phyloP scores from a whole-genome alignment of 805 yeast genomes.

The Torulaspora gathmanii region DNA sequence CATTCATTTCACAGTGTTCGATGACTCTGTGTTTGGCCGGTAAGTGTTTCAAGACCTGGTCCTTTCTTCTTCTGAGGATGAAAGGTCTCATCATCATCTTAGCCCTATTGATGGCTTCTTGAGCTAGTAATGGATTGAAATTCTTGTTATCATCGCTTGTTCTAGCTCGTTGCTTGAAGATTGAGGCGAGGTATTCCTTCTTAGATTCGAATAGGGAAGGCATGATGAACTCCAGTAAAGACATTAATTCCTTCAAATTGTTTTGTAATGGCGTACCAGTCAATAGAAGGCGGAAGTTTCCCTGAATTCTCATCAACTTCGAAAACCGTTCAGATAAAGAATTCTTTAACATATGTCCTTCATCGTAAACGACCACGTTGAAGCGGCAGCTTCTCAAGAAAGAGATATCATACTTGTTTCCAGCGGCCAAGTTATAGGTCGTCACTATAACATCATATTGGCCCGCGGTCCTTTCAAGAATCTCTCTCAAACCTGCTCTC shows the following conservation, averaged over 20 bases:
- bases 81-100: conserved; percentile 98
- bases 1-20: conserved; percentile 59
- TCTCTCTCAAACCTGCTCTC: conserved; percentile 77
- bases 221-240: conserved; percentile 83
- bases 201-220: conserved; percentile 78
- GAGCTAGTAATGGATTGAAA: conserved; percentile 77
- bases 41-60: conserved; percentile 83
- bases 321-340: conserved; percentile 80
- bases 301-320: conserved; percentile 78
- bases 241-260: conserved; percentile 83
- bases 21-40: conserved; percentile 70
- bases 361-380: conserved; percentile 90
- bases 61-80: conserved; percentile 85
- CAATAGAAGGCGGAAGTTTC: conserved; percentile 75
- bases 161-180: conserved; percentile 83
- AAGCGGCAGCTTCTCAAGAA: conserved; percentile 72
- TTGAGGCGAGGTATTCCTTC: conserved; percentile 71
- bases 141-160: conserved; percentile 51
- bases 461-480: conserved; percentile 48
- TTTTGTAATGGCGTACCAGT: conserved; percentile 98
- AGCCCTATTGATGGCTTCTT: conserved; percentile 88
- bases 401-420: conserved; percentile 72
- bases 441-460: conserved; percentile 87
- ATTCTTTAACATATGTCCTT: conserved; percentile 95
- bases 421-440: conserved; percentile 88